A percentile compares a stretch with the other conserved stretches of the same genome.
Evolutionary conservation across 345 rosid species (phyloP).

Genomic region (Salix udensis): DNA sequence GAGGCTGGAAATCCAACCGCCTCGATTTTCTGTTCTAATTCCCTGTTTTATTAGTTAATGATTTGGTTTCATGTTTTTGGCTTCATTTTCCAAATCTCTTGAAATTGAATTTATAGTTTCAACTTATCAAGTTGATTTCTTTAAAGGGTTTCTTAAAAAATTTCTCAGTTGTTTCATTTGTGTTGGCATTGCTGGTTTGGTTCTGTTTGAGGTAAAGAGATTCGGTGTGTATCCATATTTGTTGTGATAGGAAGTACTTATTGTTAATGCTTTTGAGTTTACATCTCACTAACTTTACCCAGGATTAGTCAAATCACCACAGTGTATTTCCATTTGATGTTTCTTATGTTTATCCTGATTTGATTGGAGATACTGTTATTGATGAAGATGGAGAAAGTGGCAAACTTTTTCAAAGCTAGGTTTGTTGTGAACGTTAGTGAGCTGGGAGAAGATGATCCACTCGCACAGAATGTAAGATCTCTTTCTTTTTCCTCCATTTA

Average conservation of each 20-base stretch:
- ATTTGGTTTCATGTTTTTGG: background rate
- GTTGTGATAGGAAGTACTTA: background rate
- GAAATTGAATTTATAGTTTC: background rate
- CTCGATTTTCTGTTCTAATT: background rate
- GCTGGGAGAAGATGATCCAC: slow-evolving; percentile 61
- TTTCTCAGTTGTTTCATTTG: background rate
- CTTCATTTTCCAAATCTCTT: background rate
- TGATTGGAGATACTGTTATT: slow-evolving; percentile 17
- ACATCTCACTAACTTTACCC: background rate
- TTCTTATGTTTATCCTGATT: background rate
- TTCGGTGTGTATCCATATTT: background rate
- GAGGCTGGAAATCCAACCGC: background rate
- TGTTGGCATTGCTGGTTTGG: background rate
- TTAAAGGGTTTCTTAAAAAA: background rate
- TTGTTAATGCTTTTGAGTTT: background rate
- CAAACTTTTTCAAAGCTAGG: slow-evolving; percentile 39
- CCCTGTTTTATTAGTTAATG: background rate
- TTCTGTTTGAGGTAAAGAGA: background rate
- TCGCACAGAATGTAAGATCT: slow-evolving; percentile 53
- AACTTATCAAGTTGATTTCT: background rate
- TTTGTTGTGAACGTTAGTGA: slow-evolving; percentile 65
- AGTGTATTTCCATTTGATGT: background rate
- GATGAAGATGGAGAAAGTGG: slow-evolving; percentile 60
- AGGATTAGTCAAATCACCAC: background rate
- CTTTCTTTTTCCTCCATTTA: background rate